Evolutionary conservation across 73 alveolate species (phyloP).

Genomic region (Urostyla sp.): DNA sequence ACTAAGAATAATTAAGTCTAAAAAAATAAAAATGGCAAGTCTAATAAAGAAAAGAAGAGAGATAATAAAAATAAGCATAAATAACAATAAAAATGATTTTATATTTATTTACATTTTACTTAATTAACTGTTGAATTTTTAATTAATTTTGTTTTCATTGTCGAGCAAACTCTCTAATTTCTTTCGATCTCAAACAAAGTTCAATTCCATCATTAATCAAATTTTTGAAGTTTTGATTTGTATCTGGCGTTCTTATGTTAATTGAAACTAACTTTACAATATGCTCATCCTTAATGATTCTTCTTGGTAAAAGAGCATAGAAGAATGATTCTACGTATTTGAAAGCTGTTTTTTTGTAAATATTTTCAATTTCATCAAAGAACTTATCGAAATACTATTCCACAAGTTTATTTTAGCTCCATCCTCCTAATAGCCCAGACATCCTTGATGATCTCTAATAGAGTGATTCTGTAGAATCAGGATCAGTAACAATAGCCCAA

Average conservation of each 20-base stretch:
- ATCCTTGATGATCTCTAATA: slow-evolving; percentile 20
- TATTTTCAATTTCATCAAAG: slow-evolving; percentile 4
- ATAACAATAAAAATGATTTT: too few species aligned
- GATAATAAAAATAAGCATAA: too few species aligned
- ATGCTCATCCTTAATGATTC: slow-evolving; percentile 8
- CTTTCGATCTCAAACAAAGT: neutral
- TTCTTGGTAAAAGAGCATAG: slow-evolving; percentile 16
- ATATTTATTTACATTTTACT: too few species aligned
- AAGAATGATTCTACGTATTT: slow-evolving; percentile 25
- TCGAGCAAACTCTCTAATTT: slow-evolving; percentile 25
- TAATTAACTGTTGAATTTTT: too few species aligned
- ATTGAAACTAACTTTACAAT: slow-evolving; percentile 25
- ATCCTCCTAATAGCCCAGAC: slow-evolving; percentile 15
- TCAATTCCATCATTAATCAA: slow-evolving; percentile 12
- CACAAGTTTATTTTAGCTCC: neutral
- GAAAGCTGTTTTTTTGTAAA: slow-evolving; percentile 1
- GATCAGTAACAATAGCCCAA: slow-evolving; percentile 32
- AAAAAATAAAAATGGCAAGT: too few species aligned
- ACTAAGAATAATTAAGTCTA: too few species aligned
- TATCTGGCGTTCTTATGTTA: slow-evolving; percentile 22
- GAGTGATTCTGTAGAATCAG: neutral
- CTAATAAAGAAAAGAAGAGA: too few species aligned
- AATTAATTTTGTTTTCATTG: neutral
- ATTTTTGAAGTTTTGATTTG: neutral
- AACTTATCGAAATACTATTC: slow-evolving; percentile 24